Conservation (phyloP, 495 filamentous ascomycete genomes). For the Pyrenula massariospora region DNA sequence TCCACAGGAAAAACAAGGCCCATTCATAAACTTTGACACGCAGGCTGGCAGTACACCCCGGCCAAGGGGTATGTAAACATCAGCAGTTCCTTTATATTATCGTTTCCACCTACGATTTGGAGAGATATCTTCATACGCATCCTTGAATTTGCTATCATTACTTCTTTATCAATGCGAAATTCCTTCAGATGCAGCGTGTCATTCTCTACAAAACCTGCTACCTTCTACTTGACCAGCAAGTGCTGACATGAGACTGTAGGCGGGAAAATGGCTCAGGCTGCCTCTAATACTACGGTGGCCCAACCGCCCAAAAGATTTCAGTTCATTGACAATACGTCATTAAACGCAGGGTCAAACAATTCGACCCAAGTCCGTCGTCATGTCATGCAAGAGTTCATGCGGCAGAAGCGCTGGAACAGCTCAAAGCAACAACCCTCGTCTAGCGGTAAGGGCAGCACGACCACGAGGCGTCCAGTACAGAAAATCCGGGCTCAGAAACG, state of each 20-base stretch:
- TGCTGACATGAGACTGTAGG: neutral
- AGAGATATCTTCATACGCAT: too few species aligned
- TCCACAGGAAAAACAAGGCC: neutral
- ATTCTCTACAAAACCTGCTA: too few species aligned
- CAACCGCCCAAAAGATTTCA: slow-evolving; percentile 20
- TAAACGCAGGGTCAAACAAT: slow-evolving; percentile 21
- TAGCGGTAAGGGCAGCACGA: neutral
- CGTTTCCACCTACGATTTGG: too few species aligned
- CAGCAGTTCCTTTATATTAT: too few species aligned
- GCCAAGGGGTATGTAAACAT: neutral
- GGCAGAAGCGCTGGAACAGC: slow-evolving; percentile 22
- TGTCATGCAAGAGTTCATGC: slow-evolving; percentile 37
- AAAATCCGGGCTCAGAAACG: slow-evolving; percentile 1
- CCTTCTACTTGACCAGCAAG: too few species aligned
- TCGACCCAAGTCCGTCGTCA: slow-evolving; percentile 32
- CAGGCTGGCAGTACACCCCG: neutral
- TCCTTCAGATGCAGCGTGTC: too few species aligned
- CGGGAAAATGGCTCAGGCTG: neutral
- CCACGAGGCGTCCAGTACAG: neutral
- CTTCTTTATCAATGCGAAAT: too few species aligned
- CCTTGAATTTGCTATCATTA: too few species aligned
- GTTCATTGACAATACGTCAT: slow-evolving; percentile 29
- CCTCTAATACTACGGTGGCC: neutral
- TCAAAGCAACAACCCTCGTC: slow-evolving; percentile 3
- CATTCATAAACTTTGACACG: neutral